These are phyloP conservation scores for Calonectria honghensis DNA, from an alignment of 2,329 filamentous ascomycete species.

Conservation along the genomic window DNA sequence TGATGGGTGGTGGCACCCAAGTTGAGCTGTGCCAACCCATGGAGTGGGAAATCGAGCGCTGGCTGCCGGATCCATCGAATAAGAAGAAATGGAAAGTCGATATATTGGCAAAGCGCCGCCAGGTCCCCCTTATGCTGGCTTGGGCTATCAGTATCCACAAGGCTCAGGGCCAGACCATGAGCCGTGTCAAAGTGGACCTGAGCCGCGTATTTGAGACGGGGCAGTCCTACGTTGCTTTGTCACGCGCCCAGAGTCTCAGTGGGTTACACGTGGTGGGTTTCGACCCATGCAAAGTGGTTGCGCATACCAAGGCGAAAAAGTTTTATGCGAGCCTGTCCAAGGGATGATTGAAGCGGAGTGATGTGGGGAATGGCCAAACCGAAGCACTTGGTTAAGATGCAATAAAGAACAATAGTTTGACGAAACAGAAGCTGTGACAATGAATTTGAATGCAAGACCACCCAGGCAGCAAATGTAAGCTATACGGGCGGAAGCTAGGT, in stretches of 20 bases:
- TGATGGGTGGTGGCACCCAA: constrained; percentile 80
- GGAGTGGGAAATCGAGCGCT: constrained; percentile 91
- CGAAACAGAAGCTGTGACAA: too few relatives aligned
- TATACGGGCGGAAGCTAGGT: too few relatives aligned
- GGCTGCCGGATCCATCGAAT: neutral
- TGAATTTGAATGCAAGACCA: too few relatives aligned
- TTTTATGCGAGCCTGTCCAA: neutral
- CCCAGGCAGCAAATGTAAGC: too few relatives aligned
- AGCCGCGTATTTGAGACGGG: constrained; percentile 4
- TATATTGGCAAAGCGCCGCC: neutral
- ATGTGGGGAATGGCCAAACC: neutral
- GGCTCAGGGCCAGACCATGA: constrained; percentile 1
- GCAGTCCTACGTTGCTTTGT: neutral
- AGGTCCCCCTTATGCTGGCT: neutral
- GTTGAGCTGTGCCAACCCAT: constrained; percentile 87
- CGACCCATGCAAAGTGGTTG: neutral
- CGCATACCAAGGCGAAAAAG: neutral
- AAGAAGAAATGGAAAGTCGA: neutral
- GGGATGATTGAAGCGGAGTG: neutral
- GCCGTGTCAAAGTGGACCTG: neutral
- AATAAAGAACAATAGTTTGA: too few relatives aligned
- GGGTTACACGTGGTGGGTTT: constrained; percentile 1
- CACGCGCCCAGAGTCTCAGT: neutral
- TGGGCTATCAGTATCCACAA: constrained; percentile 17
- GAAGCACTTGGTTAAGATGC: too few relatives aligned